These are phyloP conservation scores for Clonostachys byssicola DNA, from an alignment of 2,329 filamentous ascomycete genomes.

Conservation along the genomic window DNA sequence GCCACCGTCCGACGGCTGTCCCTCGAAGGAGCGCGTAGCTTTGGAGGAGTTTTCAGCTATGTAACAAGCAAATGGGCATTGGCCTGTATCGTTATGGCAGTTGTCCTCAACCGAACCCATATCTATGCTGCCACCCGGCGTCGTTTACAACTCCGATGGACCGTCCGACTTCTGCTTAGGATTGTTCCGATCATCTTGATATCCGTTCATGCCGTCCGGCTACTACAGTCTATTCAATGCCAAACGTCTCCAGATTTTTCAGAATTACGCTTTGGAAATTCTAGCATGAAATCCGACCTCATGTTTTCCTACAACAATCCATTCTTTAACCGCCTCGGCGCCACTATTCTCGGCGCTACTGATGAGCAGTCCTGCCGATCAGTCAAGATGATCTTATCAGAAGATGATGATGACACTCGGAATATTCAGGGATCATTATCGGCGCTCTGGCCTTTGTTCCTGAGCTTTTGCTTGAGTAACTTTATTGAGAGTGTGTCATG, in stretches of 20 bases:
- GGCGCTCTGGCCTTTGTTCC: slow-evolving; percentile 70
- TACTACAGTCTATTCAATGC: slow-evolving; percentile 86
- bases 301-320: slow-evolving; percentile 68
- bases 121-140: slow-evolving; percentile 90
- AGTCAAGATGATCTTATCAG: slow-evolving; percentile 62
- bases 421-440: slow-evolving; percentile 74
- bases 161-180: slow-evolving; percentile 66
- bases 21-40: slow-evolving; percentile 58
- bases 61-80: slow-evolving; percentile 90
- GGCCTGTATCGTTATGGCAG: slow-evolving; percentile 78
- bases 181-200: slow-evolving; percentile 69
- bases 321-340: slow-evolving; percentile 69
- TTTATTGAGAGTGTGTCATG: slow-evolving; percentile 87
- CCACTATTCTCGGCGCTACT: slow-evolving; percentile 64
- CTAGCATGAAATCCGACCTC: slow-evolving; percentile 59
- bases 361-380: slow-evolving; percentile 73
- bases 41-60: slow-evolving; percentile 87
- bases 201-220: slow-evolving; percentile 58
- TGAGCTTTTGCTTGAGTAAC: slow-evolving; percentile 69
- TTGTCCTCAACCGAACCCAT: slow-evolving; percentile 85
- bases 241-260: slow-evolving; percentile 78
- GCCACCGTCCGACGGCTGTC: slow-evolving; percentile 38
- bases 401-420: slow-evolving; percentile 41
- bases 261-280: slow-evolving; percentile 64
- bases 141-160: slow-evolving; percentile 72